A percentile compares a stretch with the other conserved stretches of the same genome.
phyloP scores from a whole-genome alignment of 208 protist species.

The Wallacemonas sp. region DNA sequence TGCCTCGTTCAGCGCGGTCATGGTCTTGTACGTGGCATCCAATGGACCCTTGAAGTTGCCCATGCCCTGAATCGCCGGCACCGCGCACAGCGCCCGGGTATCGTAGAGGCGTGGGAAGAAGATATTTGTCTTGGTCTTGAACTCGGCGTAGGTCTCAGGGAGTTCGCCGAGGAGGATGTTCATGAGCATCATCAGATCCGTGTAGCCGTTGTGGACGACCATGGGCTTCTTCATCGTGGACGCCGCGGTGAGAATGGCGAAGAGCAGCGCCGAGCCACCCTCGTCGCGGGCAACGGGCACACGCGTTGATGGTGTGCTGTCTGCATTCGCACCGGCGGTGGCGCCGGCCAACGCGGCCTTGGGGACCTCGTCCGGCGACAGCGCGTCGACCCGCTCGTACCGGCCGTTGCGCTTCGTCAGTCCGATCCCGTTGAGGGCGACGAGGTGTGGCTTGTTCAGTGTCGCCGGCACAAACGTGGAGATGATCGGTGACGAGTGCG shows the following conservation, averaged over 20 bases:
- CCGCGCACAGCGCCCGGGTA: slow-evolving; percentile 53
- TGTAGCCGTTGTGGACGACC: slow-evolving; percentile 64
- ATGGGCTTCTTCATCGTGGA: slow-evolving; percentile 40
- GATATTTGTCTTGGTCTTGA: slow-evolving; percentile 41
- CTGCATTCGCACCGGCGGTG: neutral
- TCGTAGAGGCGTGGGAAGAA: slow-evolving; percentile 69
- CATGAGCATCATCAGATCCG: slow-evolving; percentile 64
- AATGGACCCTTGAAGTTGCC: slow-evolving; percentile 43
- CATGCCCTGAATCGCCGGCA: slow-evolving; percentile 37
- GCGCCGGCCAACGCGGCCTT: neutral
- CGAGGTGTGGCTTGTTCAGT: neutral
- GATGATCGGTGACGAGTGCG: neutral
- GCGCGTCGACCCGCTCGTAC: slow-evolving; percentile 2
- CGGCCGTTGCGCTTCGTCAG: slow-evolving; percentile 6
- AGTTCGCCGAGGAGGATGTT: slow-evolving; percentile 32
- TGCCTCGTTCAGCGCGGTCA: neutral
- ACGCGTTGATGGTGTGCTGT: neutral
- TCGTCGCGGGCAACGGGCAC: slow-evolving; percentile 11
- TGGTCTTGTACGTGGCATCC: slow-evolving; percentile 22
- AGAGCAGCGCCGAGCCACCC: slow-evolving; percentile 44
- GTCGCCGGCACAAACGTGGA: neutral
- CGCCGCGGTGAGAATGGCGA: slow-evolving; percentile 40
- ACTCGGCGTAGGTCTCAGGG: slow-evolving; percentile 31
- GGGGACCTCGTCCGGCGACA: neutral
- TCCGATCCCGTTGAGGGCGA: slow-evolving; percentile 1